Evolutionary conservation across 257 asterid species (phyloP).

Genomic region (Nemophila menziesii): DNA sequence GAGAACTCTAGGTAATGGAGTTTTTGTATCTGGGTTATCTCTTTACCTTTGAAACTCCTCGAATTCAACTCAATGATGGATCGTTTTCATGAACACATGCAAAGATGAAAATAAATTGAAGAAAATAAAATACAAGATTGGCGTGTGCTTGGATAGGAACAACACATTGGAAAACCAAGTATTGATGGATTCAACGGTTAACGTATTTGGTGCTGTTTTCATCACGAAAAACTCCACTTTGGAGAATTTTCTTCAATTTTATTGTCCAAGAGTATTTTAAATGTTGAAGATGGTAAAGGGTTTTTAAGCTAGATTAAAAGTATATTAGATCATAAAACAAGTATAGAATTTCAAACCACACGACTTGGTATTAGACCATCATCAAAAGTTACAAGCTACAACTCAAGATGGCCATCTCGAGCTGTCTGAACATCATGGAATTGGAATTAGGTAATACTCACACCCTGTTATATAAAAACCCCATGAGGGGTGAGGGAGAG

Average conservation of each 20-base stretch:
- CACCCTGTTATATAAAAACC: too few species aligned
- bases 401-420: constrained; percentile 77
- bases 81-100: constrained; percentile 18
- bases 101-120: constrained; percentile 16
- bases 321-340: constrained; percentile 25
- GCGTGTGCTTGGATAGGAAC: constrained; percentile 39
- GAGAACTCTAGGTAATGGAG: constrained; percentile 34
- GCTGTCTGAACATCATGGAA: constrained; percentile 62
- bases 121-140: constrained; percentile 15
- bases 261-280: constrained; percentile 29
- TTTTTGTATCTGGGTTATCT: constrained; percentile 27
- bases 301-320: constrained; percentile 31
- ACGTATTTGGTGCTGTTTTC: constrained; percentile 33
- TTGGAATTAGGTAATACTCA: too few species aligned
- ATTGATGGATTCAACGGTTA: constrained; percentile 16
- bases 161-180: constrained; percentile 27
- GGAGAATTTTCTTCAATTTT: constrained; percentile 19
- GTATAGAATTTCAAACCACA: constrained; percentile 34
- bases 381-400: constrained; percentile 36
- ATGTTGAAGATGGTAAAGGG: constrained; percentile 26
- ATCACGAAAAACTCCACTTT: constrained; percentile 34
- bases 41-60: constrained; percentile 44
- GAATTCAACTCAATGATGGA: constrained; percentile 15
- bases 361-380: constrained; percentile 21
- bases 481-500: constrained; percentile 15